Conservation (phyloP, 2,329 filamentous ascomycete species). For the Aureobasidium zeae region DNA sequence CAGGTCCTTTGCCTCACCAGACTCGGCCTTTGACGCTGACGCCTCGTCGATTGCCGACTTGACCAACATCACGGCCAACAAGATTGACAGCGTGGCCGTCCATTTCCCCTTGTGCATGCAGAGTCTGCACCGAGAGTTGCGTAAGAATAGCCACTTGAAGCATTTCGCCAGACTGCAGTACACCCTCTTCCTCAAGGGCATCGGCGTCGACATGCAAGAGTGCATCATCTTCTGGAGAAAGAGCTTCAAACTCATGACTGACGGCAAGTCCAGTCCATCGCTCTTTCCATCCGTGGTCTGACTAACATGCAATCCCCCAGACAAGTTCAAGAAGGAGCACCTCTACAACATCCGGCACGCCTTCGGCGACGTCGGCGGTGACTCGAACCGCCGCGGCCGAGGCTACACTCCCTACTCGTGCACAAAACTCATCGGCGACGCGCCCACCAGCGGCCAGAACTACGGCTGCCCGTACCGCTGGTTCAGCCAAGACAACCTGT, state of each 20-base stretch:
- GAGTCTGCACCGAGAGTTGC: slow-evolving; percentile 74
- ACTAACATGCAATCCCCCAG: not conserved
- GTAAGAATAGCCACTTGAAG: slow-evolving; percentile 83
- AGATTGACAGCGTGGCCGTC: slow-evolving; percentile 68
- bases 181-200: slow-evolving; percentile 90
- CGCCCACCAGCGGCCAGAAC: slow-evolving; percentile 72
- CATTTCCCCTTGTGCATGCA: slow-evolving; percentile 94
- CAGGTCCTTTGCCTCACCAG: slow-evolving; percentile 89
- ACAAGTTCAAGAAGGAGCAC: slow-evolving; percentile 91
- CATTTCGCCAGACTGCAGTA: slow-evolving; percentile 92
- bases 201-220: slow-evolving; percentile 86
- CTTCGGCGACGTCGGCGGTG: slow-evolving; percentile 92
- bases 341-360: slow-evolving; percentile 91
- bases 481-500: slow-evolving; percentile 80
- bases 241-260: slow-evolving; percentile 74
- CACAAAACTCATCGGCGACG: slow-evolving; percentile 88
- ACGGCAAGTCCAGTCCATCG: slow-evolving; percentile 35
- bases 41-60: slow-evolving; percentile 51
- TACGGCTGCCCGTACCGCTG: slow-evolving; percentile 97
- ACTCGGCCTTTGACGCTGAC: slow-evolving; percentile 65
- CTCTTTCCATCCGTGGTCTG: not conserved
- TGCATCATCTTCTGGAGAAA: slow-evolving; percentile 85
- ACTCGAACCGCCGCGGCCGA: slow-evolving; percentile 73
- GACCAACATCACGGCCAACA: slow-evolving; percentile 65
- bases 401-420: slow-evolving; percentile 90